Conservation (phyloP, 345 rosid genomes). For the Bruguiera sexangula region DNA sequence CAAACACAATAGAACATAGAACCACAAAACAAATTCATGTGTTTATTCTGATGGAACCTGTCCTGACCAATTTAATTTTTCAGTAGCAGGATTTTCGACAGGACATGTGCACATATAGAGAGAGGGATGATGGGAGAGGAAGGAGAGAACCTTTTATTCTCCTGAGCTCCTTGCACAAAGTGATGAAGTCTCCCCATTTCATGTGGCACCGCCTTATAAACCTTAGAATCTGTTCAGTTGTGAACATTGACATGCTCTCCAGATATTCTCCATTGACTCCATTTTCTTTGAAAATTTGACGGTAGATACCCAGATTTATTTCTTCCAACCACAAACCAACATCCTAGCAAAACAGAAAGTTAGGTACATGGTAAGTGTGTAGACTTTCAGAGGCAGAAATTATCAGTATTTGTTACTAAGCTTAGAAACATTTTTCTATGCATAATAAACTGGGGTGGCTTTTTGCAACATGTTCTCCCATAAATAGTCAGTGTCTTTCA, state of each 20-base stretch:
- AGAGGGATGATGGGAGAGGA: neutral
- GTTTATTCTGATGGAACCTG: no score
- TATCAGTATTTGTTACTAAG: neutral
- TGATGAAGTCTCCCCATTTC: constrained; percentile 99
- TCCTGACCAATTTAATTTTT: no score
- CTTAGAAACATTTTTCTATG: neutral
- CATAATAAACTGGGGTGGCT: neutral
- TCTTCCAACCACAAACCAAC: constrained; percentile 97
- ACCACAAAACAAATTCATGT: no score
- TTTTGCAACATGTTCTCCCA: neutral
- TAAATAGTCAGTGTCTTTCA: neutral
- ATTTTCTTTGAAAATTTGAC: constrained; percentile 82
- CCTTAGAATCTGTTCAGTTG: constrained; percentile 94
- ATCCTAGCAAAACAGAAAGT: constrained; percentile 45
- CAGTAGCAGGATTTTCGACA: neutral
- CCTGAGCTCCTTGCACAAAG: constrained; percentile 93
- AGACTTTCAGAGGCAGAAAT: neutral
- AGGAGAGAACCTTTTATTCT: constrained; percentile 72
- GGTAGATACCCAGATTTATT: constrained; percentile 83
- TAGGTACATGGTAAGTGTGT: constrained; percentile 1
- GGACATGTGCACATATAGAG: neutral
- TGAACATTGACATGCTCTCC: constrained; percentile 98
- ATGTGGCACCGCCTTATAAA: constrained; percentile 98
- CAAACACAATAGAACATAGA: no score
- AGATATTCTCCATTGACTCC: constrained; percentile 93